A percentile compares a stretch with the other conserved stretches of the same genome.
Conservation (phyloP, 2,329 filamentous ascomycete genomes). For the Diaporthe citri region DNA sequence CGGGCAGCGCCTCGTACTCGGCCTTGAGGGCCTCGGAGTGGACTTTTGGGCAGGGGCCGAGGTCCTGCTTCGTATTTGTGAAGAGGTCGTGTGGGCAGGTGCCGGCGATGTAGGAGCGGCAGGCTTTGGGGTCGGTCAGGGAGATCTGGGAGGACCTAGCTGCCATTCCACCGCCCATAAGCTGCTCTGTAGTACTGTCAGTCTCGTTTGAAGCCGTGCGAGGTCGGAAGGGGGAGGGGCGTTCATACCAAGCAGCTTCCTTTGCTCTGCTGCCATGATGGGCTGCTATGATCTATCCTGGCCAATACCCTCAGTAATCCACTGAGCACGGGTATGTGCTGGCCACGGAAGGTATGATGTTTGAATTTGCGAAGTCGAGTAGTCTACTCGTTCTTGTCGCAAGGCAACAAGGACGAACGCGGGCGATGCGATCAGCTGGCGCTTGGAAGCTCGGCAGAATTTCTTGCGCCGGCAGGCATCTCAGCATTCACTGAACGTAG, state of each 20-base stretch:
- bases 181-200: constrained; percentile 87
- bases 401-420: not conserved
- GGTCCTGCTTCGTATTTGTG: constrained; percentile 98
- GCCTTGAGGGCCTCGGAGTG: constrained; percentile 90
- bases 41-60: constrained; percentile 88
- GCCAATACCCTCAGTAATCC: not conserved
- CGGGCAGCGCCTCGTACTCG: constrained; percentile 83
- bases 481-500: not conserved
- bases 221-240: constrained; percentile 15
- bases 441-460: constrained; percentile 23
- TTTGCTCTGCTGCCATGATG: constrained; percentile 93
- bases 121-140: constrained; percentile 93
- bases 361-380: not conserved
- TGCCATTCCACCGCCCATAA: constrained; percentile 82
- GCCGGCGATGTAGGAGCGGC: constrained; percentile 92
- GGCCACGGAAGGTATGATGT: not conserved
- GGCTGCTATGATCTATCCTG: constrained; percentile 11
- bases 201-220: constrained; percentile 31
- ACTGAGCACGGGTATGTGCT: not conserved
- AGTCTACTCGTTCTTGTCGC: not conserved
- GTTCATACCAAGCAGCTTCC: constrained; percentile 85
- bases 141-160: constrained; percentile 85
- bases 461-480: constrained; percentile 49
- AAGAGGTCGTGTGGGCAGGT: constrained; percentile 99
- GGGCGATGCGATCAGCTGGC: constrained; percentile 9